Conservation (phyloP, 129 eudicot genomes). For the Smallanthus sonchifolius region DNA sequence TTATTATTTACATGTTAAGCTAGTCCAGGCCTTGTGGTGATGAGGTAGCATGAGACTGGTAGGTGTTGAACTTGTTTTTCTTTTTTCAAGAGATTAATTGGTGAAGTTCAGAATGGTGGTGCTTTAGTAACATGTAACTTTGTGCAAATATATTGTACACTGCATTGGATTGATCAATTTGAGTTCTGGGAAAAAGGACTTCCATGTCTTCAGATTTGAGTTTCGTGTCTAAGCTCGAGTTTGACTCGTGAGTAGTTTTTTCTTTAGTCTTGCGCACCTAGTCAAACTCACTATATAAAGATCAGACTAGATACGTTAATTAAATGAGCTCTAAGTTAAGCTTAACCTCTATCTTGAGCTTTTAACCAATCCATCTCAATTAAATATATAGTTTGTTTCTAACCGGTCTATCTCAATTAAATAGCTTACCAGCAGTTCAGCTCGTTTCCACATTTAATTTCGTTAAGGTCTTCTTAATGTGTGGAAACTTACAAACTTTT, state of each 20-base stretch:
- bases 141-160: conserved; percentile 1
- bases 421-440: neutral
- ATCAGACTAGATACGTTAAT: no score
- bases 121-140: conserved; percentile 8
- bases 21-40: conserved; percentile 35
- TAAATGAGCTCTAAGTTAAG: no score
- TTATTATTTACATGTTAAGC: conserved; percentile 19
- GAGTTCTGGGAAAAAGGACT: neutral
- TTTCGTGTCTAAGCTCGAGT: no score
- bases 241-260: no score
- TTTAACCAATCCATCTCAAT: no score
- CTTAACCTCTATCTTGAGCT: no score
- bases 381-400: neutral
- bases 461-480: neutral
- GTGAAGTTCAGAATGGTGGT: neutral
- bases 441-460: neutral
- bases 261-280: no score
- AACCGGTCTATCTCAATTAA: neutral
- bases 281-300: no score
- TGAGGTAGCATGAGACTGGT: conserved; percentile 36
- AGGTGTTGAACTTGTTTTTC: neutral
- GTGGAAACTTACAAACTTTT: neutral
- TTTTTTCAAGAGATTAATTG: conserved; percentile 10
- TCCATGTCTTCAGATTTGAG: no score
- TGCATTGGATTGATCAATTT: neutral